Base-by-base conservation (phyloP, 345 rosid genomes). In the Eucalyptus cladocalyx region DNA sequence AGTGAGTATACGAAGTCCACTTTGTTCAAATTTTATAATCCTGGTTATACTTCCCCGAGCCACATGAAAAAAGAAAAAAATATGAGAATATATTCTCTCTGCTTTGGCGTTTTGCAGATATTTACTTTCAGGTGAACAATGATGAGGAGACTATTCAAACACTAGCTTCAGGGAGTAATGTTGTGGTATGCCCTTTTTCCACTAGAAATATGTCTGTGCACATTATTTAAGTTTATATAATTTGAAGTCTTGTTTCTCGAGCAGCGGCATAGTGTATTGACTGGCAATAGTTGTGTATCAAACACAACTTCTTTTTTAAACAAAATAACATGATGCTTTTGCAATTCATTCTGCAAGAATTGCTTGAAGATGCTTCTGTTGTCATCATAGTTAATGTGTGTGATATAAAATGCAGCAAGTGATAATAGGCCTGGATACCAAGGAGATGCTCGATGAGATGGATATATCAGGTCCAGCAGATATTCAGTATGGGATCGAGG, bases 81-180 rank as follows among this genome's bases (percentile, higher is more conserved):
- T 8, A 53, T 21, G 26, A 53, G 58, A n/a, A 87, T 91, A 40
- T 89, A 30, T 89, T 40, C 32, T 91, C 16, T 88, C 69, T 88
- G 30, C 51, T 30, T 17, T 58, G 83, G 88, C 92, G 7, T 62
- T 26, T 90, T 93, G 90, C 97, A 98, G 99, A 94, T 93, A 90
- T 96, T 89, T 97, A 95, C 92, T 94, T 98, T 92, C 96, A 94
- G 94, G 97, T 97, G 89, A 95, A 95, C 91, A 93, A 94, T 86
- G 98, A 97, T 89, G 98, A 96, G 90, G 98, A 98, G 88, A 87
- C 96, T 90, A 90, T 97, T 93, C 95, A 92, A 90, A 91, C 92
- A 89, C 92, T 97, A 88, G 94, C 95, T 83, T 92, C 96, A 69
- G 99, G 94, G 43, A 93, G 91, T 89, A 94, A 94, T 89, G 92